Evolutionary conservation across 176 grass and related monocot genomes (phyloP).

Genomic region (Oropetium thomaeum): DNA sequence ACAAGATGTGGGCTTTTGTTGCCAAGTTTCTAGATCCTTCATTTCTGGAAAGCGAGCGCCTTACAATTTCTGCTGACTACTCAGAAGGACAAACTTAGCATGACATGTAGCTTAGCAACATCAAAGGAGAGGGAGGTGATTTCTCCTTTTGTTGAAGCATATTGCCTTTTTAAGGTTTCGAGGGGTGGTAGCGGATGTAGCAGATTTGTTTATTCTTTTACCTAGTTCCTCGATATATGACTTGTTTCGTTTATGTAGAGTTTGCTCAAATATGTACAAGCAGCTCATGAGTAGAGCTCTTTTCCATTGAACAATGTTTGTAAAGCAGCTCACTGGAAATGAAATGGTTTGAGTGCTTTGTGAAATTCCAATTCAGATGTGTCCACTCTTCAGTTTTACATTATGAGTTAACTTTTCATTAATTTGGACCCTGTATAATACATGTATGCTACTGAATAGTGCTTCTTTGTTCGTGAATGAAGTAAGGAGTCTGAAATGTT

Average conservation of each 20-base stretch:
- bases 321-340: constrained; percentile 60
- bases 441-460: background rate
- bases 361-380: constrained; percentile 26
- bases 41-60: constrained; percentile 68
- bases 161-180: constrained; percentile 13
- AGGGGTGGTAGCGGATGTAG: constrained; percentile 51
- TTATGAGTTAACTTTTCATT: constrained; percentile 16
- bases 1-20: constrained; percentile 97
- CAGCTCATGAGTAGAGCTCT: constrained; percentile 47
- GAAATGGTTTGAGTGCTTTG: constrained; percentile 59
- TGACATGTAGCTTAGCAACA: constrained; percentile 42
- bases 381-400: constrained; percentile 21
- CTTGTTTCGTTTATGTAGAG: constrained; percentile 64
- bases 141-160: constrained; percentile 44
- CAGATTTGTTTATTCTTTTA: constrained; percentile 83
- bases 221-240: constrained; percentile 53
- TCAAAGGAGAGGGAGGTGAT: constrained; percentile 39
- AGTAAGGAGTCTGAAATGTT: background rate
- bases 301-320: constrained; percentile 66
- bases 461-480: constrained; percentile 6
- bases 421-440: background rate
- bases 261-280: constrained; percentile 61
- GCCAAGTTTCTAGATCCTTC: constrained; percentile 86
- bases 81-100: constrained; percentile 53
- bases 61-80: constrained; percentile 40